Percentiles rank a stretch among this genome's conserved stretches.
phyloP scores from a whole-genome alignment of 192 early-diverging fungal species.

The Backusella sp. region DNA sequence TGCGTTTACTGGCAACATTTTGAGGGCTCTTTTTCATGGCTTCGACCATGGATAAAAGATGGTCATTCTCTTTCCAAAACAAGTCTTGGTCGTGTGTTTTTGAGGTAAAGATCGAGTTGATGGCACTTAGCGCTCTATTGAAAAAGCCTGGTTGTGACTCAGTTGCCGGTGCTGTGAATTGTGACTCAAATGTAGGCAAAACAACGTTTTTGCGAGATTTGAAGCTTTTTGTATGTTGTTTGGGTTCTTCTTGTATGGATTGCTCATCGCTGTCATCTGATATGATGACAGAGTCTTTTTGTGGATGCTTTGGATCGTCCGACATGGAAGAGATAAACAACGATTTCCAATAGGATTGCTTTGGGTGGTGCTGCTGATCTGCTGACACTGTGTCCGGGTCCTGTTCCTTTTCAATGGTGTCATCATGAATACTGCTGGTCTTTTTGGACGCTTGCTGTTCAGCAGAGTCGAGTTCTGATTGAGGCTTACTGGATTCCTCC shows the following conservation, averaged over 20 bases:
- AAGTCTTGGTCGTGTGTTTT: constrained; percentile 1
- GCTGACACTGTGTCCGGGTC: neutral
- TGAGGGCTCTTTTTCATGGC: constrained; percentile 20
- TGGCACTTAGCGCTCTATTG: neutral
- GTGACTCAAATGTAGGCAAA: constrained; percentile 31
- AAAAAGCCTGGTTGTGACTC: neutral
- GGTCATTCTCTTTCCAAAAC: neutral
- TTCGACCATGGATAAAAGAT: constrained; percentile 11
- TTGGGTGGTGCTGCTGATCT: constrained; percentile 7
- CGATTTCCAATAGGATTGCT: constrained; percentile 10
- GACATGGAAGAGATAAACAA: neutral
- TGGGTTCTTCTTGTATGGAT: neutral
- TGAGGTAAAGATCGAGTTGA: constrained; percentile 15
- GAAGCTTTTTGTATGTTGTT: neutral
- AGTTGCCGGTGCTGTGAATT: constrained; percentile 1
- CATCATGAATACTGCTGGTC: neutral
- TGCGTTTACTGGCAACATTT: constrained; percentile 40
- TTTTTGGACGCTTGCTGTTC: neutral
- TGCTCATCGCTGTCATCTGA: constrained; percentile 2
- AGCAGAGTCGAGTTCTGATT: neutral
- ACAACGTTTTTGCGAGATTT: constrained; percentile 26
- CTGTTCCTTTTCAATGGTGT: neutral
- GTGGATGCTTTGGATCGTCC: neutral
- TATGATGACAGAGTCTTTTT: constrained; percentile 11
- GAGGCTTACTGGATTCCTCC: neutral